Conservation (phyloP, 495 filamentous ascomycete species). For the Arthonia radiata region DNA sequence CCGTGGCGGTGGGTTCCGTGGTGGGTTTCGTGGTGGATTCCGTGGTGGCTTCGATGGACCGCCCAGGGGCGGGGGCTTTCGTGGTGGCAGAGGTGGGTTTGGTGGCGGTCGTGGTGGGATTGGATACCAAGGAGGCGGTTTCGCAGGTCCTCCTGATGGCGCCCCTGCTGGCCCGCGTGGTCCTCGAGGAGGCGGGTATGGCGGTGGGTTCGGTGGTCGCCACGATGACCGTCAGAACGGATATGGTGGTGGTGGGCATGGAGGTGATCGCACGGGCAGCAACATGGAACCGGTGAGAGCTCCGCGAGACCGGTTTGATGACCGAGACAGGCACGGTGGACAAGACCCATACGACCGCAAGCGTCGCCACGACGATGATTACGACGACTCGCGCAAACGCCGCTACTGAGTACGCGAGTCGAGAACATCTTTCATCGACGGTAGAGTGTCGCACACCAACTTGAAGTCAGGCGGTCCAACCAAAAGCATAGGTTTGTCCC, state of each 20-base stretch:
- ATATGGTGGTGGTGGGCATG: constrained; percentile 24
- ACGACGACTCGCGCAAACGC: too few species aligned
- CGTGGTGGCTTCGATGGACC: not conserved
- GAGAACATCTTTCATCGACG: too few species aligned
- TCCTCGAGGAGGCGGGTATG: constrained; percentile 22
- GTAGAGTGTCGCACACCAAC: too few species aligned
- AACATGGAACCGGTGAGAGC: constrained; percentile 46
- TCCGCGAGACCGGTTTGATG: constrained; percentile 22
- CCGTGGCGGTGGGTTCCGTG: constrained; percentile 38
- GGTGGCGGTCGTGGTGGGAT: constrained; percentile 26
- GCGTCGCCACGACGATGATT: constrained; percentile 25
- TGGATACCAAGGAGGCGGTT: constrained; percentile 17
- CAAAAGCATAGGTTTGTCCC: too few species aligned
- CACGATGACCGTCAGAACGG: constrained; percentile 14
- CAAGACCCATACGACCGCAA: constrained; percentile 19
- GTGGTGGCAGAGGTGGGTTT: constrained; percentile 9
- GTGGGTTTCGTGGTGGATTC: constrained; percentile 23
- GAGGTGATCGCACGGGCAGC: constrained; percentile 11
- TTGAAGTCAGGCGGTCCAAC: too few species aligned
- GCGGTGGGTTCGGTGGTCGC: constrained; percentile 21
- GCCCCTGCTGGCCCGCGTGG: constrained; percentile 38
- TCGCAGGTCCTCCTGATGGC: constrained; percentile 20
- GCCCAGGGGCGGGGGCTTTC: constrained; percentile 9
- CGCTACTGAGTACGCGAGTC: too few species aligned
- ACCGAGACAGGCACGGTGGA: constrained; percentile 18